These are phyloP conservation scores for Suillus weaverae DNA, from an alignment of 768 basidiomycete species.

Conservation along the genomic window DNA sequence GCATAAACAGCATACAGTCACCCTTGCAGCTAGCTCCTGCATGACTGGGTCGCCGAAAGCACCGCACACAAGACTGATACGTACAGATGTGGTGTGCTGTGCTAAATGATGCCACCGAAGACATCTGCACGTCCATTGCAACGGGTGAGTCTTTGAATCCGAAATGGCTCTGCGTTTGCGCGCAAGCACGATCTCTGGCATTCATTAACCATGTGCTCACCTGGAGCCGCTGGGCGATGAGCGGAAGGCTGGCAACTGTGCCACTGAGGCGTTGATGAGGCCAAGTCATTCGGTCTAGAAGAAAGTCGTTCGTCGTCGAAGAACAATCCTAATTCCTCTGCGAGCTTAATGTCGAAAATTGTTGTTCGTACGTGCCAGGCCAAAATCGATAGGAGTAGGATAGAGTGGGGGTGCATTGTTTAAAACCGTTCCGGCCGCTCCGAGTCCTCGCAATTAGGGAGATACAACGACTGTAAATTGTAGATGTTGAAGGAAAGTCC, in stretches of 20 bases:
- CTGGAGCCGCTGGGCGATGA: background rate
- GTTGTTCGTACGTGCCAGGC: background rate
- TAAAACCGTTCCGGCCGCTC: too few relatives aligned
- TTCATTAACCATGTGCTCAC: background rate
- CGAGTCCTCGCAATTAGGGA: too few relatives aligned
- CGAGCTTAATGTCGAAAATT: background rate
- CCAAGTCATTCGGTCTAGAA: slow-evolving; percentile 7
- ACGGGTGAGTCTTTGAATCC: too few relatives aligned
- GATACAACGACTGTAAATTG: too few relatives aligned
- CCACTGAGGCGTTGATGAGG: too few relatives aligned
- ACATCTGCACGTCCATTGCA: too few relatives aligned
- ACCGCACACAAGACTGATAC: background rate
- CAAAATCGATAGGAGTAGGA: background rate
- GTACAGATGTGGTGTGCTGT: background rate
- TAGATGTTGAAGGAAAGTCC: too few relatives aligned
- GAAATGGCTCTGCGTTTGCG: too few relatives aligned
- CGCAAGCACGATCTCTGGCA: too few relatives aligned
- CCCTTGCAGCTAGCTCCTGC: background rate
- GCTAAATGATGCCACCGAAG: too few relatives aligned
- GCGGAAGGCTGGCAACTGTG: background rate
- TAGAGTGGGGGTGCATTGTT: too few relatives aligned
- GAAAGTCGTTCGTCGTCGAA: slow-evolving; percentile 7
- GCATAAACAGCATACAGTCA: background rate
- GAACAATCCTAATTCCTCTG: background rate
- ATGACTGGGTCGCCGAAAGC: too few relatives aligned